These are phyloP conservation scores for Oropetium thomaeum DNA, from an alignment of 176 grass and related monocot genomes.

Conservation along the genomic window DNA sequence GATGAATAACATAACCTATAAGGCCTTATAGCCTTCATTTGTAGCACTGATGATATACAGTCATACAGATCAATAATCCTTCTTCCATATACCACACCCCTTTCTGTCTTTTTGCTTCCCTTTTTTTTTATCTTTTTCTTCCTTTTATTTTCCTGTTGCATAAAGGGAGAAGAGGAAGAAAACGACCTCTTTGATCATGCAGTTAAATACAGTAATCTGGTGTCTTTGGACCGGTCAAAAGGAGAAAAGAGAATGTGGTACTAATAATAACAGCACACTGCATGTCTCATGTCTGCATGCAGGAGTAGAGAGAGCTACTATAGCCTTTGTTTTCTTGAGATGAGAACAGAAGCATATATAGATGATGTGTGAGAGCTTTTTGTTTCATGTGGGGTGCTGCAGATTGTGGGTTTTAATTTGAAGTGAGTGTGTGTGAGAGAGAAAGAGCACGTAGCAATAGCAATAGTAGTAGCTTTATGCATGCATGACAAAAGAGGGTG, in stretches of 20 bases:
- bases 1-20: too few species aligned
- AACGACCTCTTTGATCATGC: slow-evolving; percentile 24
- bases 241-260: not conserved
- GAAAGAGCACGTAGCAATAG: not conserved
- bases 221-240: slow-evolving; percentile 49
- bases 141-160: slow-evolving; percentile 6
- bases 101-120: slow-evolving; percentile 26
- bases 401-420: not conserved
- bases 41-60: too few species aligned
- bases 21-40: too few species aligned
- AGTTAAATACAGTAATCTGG: not conserved
- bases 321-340: slow-evolving; percentile 23
- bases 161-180: not conserved
- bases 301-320: not conserved
- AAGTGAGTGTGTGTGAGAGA: not conserved
- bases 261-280: not conserved
- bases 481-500: slow-evolving; percentile 24
- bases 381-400: slow-evolving; percentile 46
- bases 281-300: too few species aligned
- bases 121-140: slow-evolving; percentile 33
- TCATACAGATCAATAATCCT: too few species aligned
- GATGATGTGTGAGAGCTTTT: slow-evolving; percentile 35
- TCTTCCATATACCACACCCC: slow-evolving; percentile 17
- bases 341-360: slow-evolving; percentile 29
- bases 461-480: slow-evolving; percentile 46